Base-by-base conservation (phyloP, 2,329 filamentous ascomycete genomes). In the Geosmithia morbida region DNA sequence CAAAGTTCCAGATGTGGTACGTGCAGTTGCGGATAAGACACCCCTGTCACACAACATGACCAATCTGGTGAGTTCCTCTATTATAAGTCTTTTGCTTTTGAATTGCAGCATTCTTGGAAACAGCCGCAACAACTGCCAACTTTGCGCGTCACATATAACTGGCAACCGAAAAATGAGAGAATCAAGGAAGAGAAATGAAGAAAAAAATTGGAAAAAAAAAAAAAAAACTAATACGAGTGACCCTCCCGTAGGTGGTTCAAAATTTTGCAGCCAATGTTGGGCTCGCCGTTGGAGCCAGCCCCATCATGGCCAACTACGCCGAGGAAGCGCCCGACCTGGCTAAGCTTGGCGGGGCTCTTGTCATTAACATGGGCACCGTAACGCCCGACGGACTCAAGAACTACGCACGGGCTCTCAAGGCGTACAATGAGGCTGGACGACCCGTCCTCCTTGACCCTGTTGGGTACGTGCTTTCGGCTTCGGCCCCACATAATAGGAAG, bases 41-140 rank as follows among this genome's bases (percentile, higher is more conserved):
- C 88, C 89, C 0, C 72, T 97, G 19, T 85, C 84, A 46, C 90
- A 97, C 66, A 96, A 95, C 66, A 97, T 97, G 87, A 97, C 92
- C 47, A 97, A 97, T 61, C 73, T 89, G 46, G 90, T 70, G 52
- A 46, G 59, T 20, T 41, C 3, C 40, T 41, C n/a, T n/a, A n/a
- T n/a, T n/a, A n/a, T n/a, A n/a, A n/a, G 6, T 41, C 40, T 41
- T 26, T 26, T 26, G 22, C 8, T 49, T 4, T 4, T 22, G 0
- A 8, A 20, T 48, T 44, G 18, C n/a, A 13, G 14, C 11, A 3
- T 3, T 13, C 11, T 37, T 37, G 11, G 33, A 37, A 16, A 37
- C 33, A 16, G 11, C 11, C 11, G 3, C 33, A 16, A 37, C 33
- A 16, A 16, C 11, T 16, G 3, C 33, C 14, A 11, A 37, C 14